A percentile compares a stretch with the other conserved stretches of the same genome.
Evolutionary conservation across 805 yeast species (phyloP).

Genomic region (Starmerella geochares): DNA sequence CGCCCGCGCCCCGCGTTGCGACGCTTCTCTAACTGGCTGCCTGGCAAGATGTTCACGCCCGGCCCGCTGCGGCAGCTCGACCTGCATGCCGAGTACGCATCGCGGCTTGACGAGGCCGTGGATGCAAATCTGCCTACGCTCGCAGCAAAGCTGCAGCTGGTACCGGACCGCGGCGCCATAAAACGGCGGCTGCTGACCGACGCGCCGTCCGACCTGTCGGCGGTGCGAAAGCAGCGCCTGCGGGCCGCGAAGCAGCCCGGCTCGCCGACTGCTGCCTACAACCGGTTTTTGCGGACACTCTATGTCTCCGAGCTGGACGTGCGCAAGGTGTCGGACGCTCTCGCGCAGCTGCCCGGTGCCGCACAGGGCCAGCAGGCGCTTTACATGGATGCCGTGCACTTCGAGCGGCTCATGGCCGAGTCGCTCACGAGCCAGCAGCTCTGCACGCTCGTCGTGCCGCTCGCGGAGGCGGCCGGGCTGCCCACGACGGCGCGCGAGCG

Average conservation of each 20-base stretch:
- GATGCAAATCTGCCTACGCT: constrained; percentile 2
- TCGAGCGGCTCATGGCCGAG: constrained; percentile 29
- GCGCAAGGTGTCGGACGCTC: constrained; percentile 7
- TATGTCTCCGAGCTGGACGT: not conserved
- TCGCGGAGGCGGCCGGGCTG: constrained; percentile 27
- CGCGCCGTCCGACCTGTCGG: not conserved
- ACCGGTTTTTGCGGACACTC: constrained; percentile 8
- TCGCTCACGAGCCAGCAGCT: constrained; percentile 20
- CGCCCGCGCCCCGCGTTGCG: not conserved
- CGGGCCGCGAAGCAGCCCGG: not conserved
- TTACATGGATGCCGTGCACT: constrained; percentile 28
- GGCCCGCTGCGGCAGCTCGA: not conserved
- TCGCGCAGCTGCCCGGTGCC: constrained; percentile 27
- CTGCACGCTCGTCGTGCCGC: constrained; percentile 22
- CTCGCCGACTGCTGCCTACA: constrained; percentile 2
- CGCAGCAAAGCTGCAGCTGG: not conserved
- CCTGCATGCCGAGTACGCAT: not conserved
- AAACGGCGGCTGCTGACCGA: constrained; percentile 1
- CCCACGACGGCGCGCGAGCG: constrained; percentile 30
- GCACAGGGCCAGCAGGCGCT: constrained; percentile 28
- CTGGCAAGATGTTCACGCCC: constrained; percentile 1
- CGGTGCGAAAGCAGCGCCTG: not conserved
- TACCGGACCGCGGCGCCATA: not conserved
- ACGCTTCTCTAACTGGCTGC: constrained; percentile 5
- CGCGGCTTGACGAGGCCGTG: constrained; percentile 8